Conservation (phyloP, 306 rosid species). For the Rosa persica region DNA sequence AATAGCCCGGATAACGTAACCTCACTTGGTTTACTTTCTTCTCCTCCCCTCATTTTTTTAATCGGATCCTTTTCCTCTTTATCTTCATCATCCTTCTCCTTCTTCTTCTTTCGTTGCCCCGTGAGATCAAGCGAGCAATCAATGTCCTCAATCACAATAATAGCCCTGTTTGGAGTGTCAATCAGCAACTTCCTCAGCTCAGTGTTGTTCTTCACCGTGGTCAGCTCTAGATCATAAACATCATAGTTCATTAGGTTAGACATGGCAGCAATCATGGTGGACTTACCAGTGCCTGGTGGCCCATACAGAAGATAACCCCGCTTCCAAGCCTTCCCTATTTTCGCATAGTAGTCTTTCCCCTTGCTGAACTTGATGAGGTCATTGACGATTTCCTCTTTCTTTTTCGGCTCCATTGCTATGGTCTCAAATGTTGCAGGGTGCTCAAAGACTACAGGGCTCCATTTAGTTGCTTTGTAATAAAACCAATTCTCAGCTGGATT, state of each 20-base stretch:
- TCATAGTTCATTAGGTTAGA: constrained; percentile 64
- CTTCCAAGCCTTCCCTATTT: constrained; percentile 70
- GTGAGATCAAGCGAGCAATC: constrained; percentile 76
- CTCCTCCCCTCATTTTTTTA: constrained; percentile 24
- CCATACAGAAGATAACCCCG: constrained; percentile 59
- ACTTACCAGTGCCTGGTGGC: constrained; percentile 71
- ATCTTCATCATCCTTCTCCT: constrained; percentile 13
- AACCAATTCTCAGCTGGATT: constrained; percentile 32
- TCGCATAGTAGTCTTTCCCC: constrained; percentile 55
- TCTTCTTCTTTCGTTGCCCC: constrained; percentile 49
- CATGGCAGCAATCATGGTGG: constrained; percentile 66
- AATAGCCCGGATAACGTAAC: constrained; percentile 69
- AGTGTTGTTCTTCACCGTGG: constrained; percentile 50
- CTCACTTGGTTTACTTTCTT: constrained; percentile 24
- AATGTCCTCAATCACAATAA: constrained; percentile 64
- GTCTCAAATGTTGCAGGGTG: constrained; percentile 57
- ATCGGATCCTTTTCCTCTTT: constrained; percentile 22
- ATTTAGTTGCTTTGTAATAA: constrained; percentile 20
- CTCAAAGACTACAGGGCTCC: constrained; percentile 57
- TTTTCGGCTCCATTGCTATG: constrained; percentile 45
- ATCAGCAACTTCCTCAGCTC: constrained; percentile 49
- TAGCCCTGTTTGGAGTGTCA: constrained; percentile 40
- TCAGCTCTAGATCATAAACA: constrained; percentile 62
- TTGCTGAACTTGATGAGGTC: constrained; percentile 45
- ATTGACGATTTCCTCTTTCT: constrained; percentile 45